Evolutionary conservation across 495 filamentous ascomycete species (phyloP), one percentile per base, ranked within the genome.

Genomic region (Penicillium herquei): DNA sequence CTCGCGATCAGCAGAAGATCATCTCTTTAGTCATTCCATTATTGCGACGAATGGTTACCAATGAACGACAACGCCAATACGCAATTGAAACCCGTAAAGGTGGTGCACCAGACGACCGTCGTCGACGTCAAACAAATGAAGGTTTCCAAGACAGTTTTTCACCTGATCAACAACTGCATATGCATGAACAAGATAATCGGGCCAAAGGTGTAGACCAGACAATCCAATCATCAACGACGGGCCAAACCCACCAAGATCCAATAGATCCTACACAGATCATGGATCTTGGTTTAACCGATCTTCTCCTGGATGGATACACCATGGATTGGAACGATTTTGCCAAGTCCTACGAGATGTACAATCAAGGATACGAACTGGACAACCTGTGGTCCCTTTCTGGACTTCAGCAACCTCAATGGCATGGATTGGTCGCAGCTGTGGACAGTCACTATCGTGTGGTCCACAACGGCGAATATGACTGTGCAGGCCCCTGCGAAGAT

Each of bases 11-110:
- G 51, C 74, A 78, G 33, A 78, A 79, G 56, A 80, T 87, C 50
- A 81, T 86, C 18, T 67, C 77, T 0, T 62, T 82, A 18, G 78
- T 85, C 7, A 85, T 81, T 35, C 84, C 83, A 21, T 58, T 87
- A 45, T 62, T 87, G 34, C 62, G 84, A 47, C 69, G 83, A 33
- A 85, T 86, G 82, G 81, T 86, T 3, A 86, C 83, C 17, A 87
- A 87, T 58, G 84, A 86, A 59, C 68, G 82, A 13, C 84, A 87
- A 62, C 68, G 84, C 26, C 77, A 77, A 57, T 87, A 87, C 67
- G 84, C 84, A 0, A 72, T 83, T 14, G 79, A 83, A 61, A 81
- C 80, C 6, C 69, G 83, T 16, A 83, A 79, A 57, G 77, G 76
- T n/a, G 71, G 73, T 37, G 69, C 67, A 12, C 6, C 64, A 1